These are phyloP conservation scores for Boletus huronensis DNA, from an alignment of 768 basidiomycete species.

Conservation along the genomic window DNA sequence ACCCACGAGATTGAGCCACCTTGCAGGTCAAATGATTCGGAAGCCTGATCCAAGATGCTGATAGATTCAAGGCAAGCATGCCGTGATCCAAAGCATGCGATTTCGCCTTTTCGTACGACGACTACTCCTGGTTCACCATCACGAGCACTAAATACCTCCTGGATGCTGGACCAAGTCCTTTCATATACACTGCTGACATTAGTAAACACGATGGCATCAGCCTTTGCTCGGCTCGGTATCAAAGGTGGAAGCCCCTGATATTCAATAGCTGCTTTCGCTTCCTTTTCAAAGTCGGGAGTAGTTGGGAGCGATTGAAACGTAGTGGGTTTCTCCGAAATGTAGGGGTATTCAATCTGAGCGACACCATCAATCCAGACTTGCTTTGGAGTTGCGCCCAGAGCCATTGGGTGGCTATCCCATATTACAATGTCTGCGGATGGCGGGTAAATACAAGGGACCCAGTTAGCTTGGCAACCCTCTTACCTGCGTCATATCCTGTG, in stretches of 20 bases:
- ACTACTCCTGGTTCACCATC: constrained; percentile 37
- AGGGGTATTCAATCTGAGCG: constrained; percentile 52
- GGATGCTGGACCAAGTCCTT: constrained; percentile 27
- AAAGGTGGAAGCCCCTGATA: constrained; percentile 75
- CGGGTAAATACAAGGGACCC: background rate
- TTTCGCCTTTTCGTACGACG: constrained; percentile 48
- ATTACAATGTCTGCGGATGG: constrained; percentile 56
- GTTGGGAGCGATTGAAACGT: constrained; percentile 49
- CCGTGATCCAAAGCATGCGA: constrained; percentile 48
- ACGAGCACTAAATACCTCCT: constrained; percentile 18
- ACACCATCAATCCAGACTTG: constrained; percentile 89
- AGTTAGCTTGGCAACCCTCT: background rate
- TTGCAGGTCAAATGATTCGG: constrained; percentile 52
- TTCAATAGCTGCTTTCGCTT: constrained; percentile 52
- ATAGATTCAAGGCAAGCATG: constrained; percentile 23
- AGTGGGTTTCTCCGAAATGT: constrained; percentile 50
- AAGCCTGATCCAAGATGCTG: constrained; percentile 16
- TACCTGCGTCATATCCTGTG: constrained; percentile 69
- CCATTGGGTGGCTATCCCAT: constrained; percentile 76
- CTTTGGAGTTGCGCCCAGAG: constrained; percentile 71
- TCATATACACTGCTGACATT: constrained; percentile 56
- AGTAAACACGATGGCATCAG: constrained; percentile 53
- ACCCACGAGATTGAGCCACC: constrained; percentile 59
- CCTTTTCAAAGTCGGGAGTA: constrained; percentile 62
- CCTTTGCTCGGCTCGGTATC: constrained; percentile 35